phyloP scores from a whole-genome alignment of 1,284 basidiomycete genomes.

The Fomitopsis pinicola region DNA sequence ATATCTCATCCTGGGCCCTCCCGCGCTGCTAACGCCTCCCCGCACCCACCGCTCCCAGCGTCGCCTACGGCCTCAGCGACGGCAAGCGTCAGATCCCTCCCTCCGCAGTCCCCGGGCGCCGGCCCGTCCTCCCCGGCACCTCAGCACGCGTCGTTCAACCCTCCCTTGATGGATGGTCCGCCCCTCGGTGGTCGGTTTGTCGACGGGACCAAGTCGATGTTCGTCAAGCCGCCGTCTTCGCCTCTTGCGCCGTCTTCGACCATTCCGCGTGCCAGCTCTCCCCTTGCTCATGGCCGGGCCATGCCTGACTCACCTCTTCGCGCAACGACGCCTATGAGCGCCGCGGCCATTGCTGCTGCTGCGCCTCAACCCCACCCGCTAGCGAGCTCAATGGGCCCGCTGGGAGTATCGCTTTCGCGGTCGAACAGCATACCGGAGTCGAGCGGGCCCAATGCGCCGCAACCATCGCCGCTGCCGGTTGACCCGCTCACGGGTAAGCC shows the following conservation, averaged over 20 bases:
- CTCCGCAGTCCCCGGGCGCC: conserved; percentile 47
- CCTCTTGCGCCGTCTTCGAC: conserved; percentile 24
- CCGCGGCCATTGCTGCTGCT: conserved; percentile 1
- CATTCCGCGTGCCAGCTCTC: conserved; percentile 11
- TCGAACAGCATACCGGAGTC: conserved; percentile 4
- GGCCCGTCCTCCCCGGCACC: conserved; percentile 38
- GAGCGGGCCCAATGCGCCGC: conserved; percentile 18
- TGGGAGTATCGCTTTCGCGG: conserved; percentile 4
- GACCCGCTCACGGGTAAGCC: conserved; percentile 62
- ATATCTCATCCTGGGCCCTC: conserved; percentile 8
- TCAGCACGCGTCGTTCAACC: conserved; percentile 16
- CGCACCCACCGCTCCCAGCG: conserved; percentile 7
- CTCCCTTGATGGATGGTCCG: conserved; percentile 34
- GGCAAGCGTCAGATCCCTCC: conserved; percentile 17
- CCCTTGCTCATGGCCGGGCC: conserved; percentile 8
- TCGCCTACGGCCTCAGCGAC: conserved; percentile 12
- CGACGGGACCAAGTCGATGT: conserved; percentile 76
- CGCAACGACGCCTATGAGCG: conserved; percentile 8
- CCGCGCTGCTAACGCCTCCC: conserved; percentile 12
- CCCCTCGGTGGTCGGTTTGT: conserved; percentile 61
- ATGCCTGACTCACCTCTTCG: conserved; percentile 20
- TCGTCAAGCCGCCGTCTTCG: conserved; percentile 45
- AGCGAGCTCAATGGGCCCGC: conserved; percentile 12
- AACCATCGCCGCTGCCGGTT: conserved; percentile 30
- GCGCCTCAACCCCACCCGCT: conserved; percentile 14